Evolutionary conservation across 192 early-diverging fungal species (phyloP), one percentile per base, ranked within the genome.

Genomic region (Coemansia sp.): DNA sequence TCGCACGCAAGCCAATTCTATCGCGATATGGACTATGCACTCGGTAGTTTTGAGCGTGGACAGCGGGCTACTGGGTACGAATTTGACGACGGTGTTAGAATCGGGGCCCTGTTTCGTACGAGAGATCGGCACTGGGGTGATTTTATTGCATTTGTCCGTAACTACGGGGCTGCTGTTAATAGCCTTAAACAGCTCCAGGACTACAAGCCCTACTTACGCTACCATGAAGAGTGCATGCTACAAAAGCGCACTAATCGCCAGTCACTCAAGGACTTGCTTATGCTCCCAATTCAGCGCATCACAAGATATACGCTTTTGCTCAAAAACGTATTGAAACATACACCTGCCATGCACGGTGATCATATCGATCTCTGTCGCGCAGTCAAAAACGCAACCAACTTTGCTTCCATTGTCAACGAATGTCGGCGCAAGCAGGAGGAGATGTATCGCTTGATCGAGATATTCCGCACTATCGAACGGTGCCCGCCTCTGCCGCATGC

Each of bases 371-470:
- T 82, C 2, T 76, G 74, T 21, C 66, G 74, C n/a, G 79, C 79
- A 7, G 74, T 82, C 15, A 76, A 75, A 34, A 75, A 76, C 57
- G 71, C 72, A n/a, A 76, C 79, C 35, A 70, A 72, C 45, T 73
- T 82, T 70, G 74, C 79, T 0, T 67, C 73, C 20, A 75, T 76
- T 37, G 73, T 82, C 63, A 82, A 82, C 56, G 74, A 82, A 67
- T 82, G 73, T 26, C 70, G 79, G 21, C 73, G 74, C 46, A 82
- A 74, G 62, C 79, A 82, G 40, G 79, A 82, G 61, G 79, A 82
- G 37, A 69, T 64, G 30, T 45, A 75, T 49, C 74, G 65, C 26
- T 26, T 70, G n/a, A 64, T 67, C 37, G 73, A 76, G 58, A 61
- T 73, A 10, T 61, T 74, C 51, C 66, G 68, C 34, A 65, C 67